Percentiles rank a stretch among this genome's conserved stretches.
Evolutionary conservation across 306 rosid genomes (phyloP).

Genomic region (Malus orientalis): DNA sequence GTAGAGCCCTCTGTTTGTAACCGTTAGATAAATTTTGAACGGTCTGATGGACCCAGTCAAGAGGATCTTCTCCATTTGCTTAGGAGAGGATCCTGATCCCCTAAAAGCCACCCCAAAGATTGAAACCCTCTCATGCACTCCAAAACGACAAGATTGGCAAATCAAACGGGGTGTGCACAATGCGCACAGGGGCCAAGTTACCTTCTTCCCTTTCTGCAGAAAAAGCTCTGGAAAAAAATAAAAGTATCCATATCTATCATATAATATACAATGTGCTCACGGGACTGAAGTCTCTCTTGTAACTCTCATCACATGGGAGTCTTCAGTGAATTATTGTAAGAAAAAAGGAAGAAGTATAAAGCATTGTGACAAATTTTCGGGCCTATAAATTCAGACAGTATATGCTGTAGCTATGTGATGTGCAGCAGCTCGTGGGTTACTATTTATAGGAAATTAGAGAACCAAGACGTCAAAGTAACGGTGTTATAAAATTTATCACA

Average conservation of each 20-base stretch:
- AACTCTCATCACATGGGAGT: slow-evolving; percentile 33
- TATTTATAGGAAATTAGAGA: neutral
- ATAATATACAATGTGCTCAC: slow-evolving; percentile 31
- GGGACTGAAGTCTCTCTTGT: slow-evolving; percentile 24
- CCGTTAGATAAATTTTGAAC: too few relatives aligned
- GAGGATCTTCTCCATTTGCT: too few relatives aligned
- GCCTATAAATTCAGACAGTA: slow-evolving; percentile 9
- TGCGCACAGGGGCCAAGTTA: slow-evolving; percentile 9
- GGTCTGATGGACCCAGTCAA: too few relatives aligned
- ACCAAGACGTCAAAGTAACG: slow-evolving; percentile 7
- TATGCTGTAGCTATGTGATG: neutral
- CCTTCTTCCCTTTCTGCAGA: neutral
- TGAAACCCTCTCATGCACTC: neutral
- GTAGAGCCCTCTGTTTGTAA: too few relatives aligned
- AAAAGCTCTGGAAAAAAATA: neutral
- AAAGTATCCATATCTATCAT: slow-evolving; percentile 14
- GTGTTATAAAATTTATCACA: neutral
- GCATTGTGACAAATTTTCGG: neutral
- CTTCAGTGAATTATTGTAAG: slow-evolving; percentile 2
- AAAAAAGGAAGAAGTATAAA: slow-evolving; percentile 11
- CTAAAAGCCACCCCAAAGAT: neutral
- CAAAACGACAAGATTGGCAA: slow-evolving; percentile 17
- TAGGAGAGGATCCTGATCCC: too few relatives aligned
- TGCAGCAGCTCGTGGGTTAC: slow-evolving; percentile 3
- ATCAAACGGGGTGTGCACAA: neutral